Evolutionary conservation across 176 grass and related monocot species (phyloP).

Genomic region (Rhynchospora tenuis): DNA sequence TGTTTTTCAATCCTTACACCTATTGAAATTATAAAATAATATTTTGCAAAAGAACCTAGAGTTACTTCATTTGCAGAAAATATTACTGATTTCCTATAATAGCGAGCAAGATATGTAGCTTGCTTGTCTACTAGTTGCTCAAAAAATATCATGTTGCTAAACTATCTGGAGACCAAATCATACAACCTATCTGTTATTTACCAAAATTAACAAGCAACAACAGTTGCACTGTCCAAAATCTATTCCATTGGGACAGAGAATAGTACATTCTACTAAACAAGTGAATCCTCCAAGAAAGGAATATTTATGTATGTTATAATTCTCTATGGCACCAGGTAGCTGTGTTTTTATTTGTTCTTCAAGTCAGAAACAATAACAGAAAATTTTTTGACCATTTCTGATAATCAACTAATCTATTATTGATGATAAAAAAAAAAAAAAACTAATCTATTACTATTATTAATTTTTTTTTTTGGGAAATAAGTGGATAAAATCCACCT

Average conservation of each 20-base stretch:
- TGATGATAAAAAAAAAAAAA: too few species aligned
- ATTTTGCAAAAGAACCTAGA: not conserved
- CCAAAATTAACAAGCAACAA: not conserved
- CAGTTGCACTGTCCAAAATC: not conserved
- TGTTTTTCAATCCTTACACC: not conserved
- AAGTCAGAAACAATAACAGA: not conserved
- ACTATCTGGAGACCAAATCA: not conserved
- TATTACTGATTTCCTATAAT: not conserved
- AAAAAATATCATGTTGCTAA: not conserved
- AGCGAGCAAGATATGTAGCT: not conserved
- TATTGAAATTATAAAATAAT: not conserved
- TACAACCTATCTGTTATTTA: not conserved
- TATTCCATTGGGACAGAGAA: not conserved
- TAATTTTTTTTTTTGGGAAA: too few species aligned
- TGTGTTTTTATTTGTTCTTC: not conserved
- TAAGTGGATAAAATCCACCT: too few species aligned
- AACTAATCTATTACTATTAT: too few species aligned
- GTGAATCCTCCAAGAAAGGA: not conserved
- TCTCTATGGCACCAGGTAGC: not conserved
- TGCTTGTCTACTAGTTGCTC: not conserved
- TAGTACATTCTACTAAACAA: not conserved
- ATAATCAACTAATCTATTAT: not conserved
- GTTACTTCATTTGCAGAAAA: not conserved
- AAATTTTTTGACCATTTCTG: not conserved
- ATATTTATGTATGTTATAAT: not conserved